phyloP scores from a whole-genome alignment of 441 rosid species.

The Arabidopsis lyrata region DNA sequence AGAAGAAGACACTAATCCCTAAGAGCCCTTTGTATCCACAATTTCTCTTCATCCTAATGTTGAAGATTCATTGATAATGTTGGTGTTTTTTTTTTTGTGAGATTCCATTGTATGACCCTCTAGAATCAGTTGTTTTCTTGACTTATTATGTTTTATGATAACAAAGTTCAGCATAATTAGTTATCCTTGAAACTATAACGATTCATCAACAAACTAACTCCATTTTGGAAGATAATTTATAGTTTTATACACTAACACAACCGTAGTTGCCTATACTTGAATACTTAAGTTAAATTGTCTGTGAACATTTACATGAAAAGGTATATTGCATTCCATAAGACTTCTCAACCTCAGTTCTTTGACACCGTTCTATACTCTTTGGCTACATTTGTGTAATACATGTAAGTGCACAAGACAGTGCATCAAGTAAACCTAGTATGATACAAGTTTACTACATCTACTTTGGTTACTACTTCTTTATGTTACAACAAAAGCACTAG shows the following conservation, averaged over 20 bases:
- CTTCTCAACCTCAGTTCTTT: slow-evolving; percentile 4
- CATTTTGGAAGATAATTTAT: not conserved
- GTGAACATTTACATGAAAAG: not conserved
- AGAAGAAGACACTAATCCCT: slow-evolving; percentile 74
- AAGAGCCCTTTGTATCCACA: slow-evolving; percentile 27
- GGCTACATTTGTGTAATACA: slow-evolving; percentile 9
- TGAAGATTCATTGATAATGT: not conserved
- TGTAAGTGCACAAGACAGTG: not conserved
- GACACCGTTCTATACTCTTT: not conserved
- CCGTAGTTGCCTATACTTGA: not conserved
- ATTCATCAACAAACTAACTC: not conserved
- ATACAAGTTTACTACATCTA: slow-evolving; percentile 4
- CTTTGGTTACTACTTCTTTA: slow-evolving; percentile 44
- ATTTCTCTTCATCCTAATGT: not conserved
- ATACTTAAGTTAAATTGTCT: not conserved
- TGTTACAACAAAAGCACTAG: slow-evolving; percentile 86
- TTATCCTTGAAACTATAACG: not conserved
- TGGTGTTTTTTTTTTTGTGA: slow-evolving; percentile 11
- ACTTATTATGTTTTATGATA: slow-evolving; percentile 19
- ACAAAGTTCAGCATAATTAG: slow-evolving; percentile 1
- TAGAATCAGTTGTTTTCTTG: slow-evolving; percentile 31
- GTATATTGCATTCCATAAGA: not conserved
- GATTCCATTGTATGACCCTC: slow-evolving; percentile 13
- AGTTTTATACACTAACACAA: not conserved
- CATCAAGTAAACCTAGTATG: not conserved